A percentile compares a stretch with the other conserved stretches of the same genome.
Evolutionary conservation across 176 grass and related monocot species (phyloP).

Genomic region (Bonia amplexicaulis): DNA sequence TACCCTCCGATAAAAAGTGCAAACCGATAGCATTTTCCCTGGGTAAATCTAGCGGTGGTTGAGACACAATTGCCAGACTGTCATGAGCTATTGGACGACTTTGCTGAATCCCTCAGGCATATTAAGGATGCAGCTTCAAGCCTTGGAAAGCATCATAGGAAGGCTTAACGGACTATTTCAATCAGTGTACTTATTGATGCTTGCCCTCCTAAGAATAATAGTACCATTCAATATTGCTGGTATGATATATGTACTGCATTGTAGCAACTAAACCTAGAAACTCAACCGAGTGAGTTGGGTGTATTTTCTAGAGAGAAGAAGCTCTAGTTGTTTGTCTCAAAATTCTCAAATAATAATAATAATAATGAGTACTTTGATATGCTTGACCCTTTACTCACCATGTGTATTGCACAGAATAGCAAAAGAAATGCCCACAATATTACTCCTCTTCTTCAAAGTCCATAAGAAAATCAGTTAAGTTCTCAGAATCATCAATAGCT

Average conservation of each 20-base stretch:
- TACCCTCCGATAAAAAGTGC: no score
- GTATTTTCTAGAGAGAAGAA: constrained; percentile 12
- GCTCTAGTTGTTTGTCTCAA: background rate
- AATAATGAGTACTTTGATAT: background rate
- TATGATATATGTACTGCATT: constrained; percentile 12
- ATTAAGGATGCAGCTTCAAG: constrained; percentile 59
- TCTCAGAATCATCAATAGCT: constrained; percentile 75
- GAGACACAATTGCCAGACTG: constrained; percentile 60
- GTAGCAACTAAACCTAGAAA: constrained; percentile 1
- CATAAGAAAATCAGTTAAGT: constrained; percentile 83
- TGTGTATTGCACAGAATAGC: constrained; percentile 3
- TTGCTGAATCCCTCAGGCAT: constrained; percentile 58
- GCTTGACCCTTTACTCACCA: constrained; percentile 22
- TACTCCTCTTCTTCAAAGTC: constrained; percentile 74
- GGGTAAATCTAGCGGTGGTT: constrained; percentile 75
- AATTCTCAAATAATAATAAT: background rate
- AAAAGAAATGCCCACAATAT: constrained; percentile 5
- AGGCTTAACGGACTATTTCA: constrained; percentile 26
- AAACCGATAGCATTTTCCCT: no score
- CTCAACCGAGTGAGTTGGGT: background rate
- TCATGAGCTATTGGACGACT: constrained; percentile 72
- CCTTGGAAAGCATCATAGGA: constrained; percentile 21
- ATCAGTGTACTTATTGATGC: background rate
- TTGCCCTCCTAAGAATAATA: constrained; percentile 8
- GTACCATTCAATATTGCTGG: constrained; percentile 8